Conservation (phyloP, 257 asterid species). For the Primulina tabacum region DNA sequence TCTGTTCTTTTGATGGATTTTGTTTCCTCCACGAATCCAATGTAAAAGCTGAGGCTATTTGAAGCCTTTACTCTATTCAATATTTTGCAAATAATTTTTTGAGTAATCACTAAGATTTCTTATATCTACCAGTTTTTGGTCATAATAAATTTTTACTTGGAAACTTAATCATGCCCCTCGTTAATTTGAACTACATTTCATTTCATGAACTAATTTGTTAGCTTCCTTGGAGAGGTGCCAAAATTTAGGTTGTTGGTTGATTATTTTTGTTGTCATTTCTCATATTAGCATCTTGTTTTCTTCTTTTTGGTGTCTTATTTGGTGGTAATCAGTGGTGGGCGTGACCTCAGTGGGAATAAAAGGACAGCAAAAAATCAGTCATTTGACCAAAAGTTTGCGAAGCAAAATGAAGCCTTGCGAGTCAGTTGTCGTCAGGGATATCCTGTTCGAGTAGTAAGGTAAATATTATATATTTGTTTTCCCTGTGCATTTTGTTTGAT, state of each 20-base stretch:
- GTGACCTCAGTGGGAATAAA: slow-evolving; percentile 85
- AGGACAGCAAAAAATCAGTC: slow-evolving; percentile 80
- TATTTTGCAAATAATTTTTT: no score
- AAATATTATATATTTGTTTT: slow-evolving; percentile 21
- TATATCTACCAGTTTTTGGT: neutral
- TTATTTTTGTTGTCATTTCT: slow-evolving; percentile 9
- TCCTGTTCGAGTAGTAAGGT: slow-evolving; percentile 98
- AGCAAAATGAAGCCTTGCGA: slow-evolving; percentile 70
- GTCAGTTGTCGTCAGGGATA: slow-evolving; percentile 81
- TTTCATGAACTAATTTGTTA: neutral
- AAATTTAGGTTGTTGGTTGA: slow-evolving; percentile 1
- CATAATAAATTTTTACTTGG: neutral
- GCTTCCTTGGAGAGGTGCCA: slow-evolving; percentile 1
- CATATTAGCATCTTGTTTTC: neutral
- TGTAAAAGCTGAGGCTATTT: no score
- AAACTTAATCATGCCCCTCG: neutral
- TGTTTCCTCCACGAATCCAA: neutral
- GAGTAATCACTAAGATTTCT: neutral
- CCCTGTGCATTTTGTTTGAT: slow-evolving; percentile 8
- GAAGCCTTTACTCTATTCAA: no score
- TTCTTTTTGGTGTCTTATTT: slow-evolving; percentile 13
- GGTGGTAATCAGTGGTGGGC: slow-evolving; percentile 68
- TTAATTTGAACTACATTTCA: neutral
- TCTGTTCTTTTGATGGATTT: neutral
- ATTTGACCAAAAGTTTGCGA: slow-evolving; percentile 67